Evolutionary conservation across 1,139 yeast genomes (phyloP).

Genomic region (Insectozyma bohioensis): DNA sequence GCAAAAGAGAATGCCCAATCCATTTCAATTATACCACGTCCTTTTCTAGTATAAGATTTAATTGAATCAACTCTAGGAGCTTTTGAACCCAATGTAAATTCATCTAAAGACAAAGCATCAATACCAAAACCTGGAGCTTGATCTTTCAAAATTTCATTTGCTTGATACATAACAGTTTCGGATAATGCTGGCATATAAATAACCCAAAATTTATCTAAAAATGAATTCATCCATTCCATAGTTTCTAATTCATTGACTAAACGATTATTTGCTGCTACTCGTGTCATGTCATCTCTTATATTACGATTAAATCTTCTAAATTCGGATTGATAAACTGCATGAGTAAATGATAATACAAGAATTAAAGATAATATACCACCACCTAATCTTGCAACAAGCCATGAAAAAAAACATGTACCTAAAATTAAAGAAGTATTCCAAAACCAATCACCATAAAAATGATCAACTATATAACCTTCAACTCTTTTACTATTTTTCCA

Average conservation of each 20-base stretch:
- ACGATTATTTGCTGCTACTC: slow-evolving; percentile 58
- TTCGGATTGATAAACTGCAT: slow-evolving; percentile 68
- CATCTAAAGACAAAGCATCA: slow-evolving; percentile 67
- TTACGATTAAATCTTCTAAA: slow-evolving; percentile 72
- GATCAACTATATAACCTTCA: slow-evolving; percentile 65
- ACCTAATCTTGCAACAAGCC: slow-evolving; percentile 57
- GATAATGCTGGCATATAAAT: slow-evolving; percentile 83
- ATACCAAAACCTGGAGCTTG: slow-evolving; percentile 83
- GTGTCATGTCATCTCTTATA: slow-evolving; percentile 69
- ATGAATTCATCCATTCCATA: slow-evolving; percentile 77
- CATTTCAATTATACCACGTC: slow-evolving; percentile 69
- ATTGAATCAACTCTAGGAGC: slow-evolving; percentile 74
- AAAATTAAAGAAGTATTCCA: slow-evolving; percentile 63
- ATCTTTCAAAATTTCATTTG: slow-evolving; percentile 64
- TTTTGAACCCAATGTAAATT: slow-evolving; percentile 76
- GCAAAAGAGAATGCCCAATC: slow-evolving; percentile 81
- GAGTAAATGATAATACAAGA: slow-evolving; percentile 57
- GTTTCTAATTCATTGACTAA: slow-evolving; percentile 66
- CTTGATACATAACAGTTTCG: slow-evolving; percentile 68
- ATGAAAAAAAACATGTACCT: slow-evolving; percentile 72
- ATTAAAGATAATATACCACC: slow-evolving; percentile 59
- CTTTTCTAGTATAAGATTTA: slow-evolving; percentile 68
- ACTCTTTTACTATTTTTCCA: slow-evolving; percentile 31
- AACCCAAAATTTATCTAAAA: slow-evolving; percentile 79
- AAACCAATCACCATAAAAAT: slow-evolving; percentile 69